Percentiles rank a stretch among this genome's conserved stretches.
These are phyloP conservation scores for Gnomoniopsis sp. DNA, from an alignment of 2,329 filamentous ascomycete species.

Conservation along the genomic window DNA sequence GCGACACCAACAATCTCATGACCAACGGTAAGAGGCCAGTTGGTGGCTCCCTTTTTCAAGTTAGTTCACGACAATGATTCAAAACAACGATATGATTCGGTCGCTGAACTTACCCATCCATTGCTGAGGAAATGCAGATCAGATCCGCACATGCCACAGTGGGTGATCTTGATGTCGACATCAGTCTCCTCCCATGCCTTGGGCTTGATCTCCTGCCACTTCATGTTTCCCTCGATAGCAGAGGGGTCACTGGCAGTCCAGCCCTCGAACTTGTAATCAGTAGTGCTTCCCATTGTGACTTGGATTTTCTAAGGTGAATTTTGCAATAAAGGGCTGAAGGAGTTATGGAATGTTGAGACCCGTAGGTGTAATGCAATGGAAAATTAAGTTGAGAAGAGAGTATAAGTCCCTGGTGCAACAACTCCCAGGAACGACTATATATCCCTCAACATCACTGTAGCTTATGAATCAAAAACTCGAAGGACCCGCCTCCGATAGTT, in stretches of 20 bases:
- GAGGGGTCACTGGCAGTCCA: slow-evolving; percentile 44
- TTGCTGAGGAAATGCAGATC: slow-evolving; percentile 58
- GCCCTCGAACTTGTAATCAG: slow-evolving; percentile 46
- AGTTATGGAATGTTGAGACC: background rate
- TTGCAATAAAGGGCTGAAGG: background rate
- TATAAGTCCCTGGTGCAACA: background rate
- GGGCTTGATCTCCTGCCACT: slow-evolving; percentile 54
- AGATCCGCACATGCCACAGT: slow-evolving; percentile 64
- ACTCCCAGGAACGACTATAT: background rate
- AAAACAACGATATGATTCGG: background rate
- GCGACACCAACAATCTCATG: slow-evolving; percentile 64
- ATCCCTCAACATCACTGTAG: background rate
- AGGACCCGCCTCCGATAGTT: background rate
- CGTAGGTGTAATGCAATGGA: background rate
- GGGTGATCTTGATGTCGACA: slow-evolving; percentile 61
- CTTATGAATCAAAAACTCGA: background rate
- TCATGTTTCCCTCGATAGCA: slow-evolving; percentile 48
- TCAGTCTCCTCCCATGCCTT: slow-evolving; percentile 66
- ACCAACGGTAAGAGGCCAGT: slow-evolving; percentile 50
- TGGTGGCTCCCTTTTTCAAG: slow-evolving; percentile 17
- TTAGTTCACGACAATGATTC: background rate
- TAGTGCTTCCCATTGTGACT: slow-evolving; percentile 23
- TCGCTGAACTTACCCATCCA: slow-evolving; percentile 39
- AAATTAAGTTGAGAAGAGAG: background rate
- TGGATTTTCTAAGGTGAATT: background rate